phyloP scores from a whole-genome alignment of 371 early-diverging fungal species.

The Mucor velutinosus region DNA sequence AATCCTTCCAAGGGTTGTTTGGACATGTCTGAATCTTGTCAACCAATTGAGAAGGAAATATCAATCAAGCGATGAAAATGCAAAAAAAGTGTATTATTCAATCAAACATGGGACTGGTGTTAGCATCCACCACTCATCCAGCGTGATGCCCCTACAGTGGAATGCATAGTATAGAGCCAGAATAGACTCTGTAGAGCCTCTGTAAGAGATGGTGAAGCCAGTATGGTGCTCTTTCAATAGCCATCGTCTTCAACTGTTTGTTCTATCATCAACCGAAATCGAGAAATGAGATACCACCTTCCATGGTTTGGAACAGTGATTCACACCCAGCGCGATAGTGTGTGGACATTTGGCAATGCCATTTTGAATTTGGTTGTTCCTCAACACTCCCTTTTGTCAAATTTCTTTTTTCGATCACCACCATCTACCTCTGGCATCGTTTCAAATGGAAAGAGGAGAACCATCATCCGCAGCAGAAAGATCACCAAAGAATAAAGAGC shows the following conservation, averaged over 20 bases:
- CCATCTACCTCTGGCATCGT: not conserved
- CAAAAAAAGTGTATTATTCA: not conserved
- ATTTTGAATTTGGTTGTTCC: not conserved
- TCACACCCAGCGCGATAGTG: not conserved
- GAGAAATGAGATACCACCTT: not conserved
- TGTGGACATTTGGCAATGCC: not conserved
- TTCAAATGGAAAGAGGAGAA: conserved; percentile 10
- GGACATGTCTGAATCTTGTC: conserved; percentile 5
- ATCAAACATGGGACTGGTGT: not conserved
- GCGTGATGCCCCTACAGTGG: not conserved
- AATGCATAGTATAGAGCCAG: not conserved
- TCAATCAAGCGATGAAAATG: not conserved
- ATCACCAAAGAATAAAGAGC: not conserved
- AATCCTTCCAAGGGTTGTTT: conserved; percentile 19
- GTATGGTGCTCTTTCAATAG: not conserved
- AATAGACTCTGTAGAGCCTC: not conserved
- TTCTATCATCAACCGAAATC: not conserved
- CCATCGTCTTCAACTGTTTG: not conserved
- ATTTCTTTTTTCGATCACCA: not conserved
- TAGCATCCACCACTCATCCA: not conserved
- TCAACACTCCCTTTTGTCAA: not conserved
- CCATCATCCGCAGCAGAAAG: not conserved
- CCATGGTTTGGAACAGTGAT: not conserved
- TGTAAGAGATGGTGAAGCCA: not conserved
- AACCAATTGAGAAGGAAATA: not conserved